These are phyloP conservation scores for Crithidia fasciculata DNA, from an alignment of 208 protist species.

Conservation along the genomic window DNA sequence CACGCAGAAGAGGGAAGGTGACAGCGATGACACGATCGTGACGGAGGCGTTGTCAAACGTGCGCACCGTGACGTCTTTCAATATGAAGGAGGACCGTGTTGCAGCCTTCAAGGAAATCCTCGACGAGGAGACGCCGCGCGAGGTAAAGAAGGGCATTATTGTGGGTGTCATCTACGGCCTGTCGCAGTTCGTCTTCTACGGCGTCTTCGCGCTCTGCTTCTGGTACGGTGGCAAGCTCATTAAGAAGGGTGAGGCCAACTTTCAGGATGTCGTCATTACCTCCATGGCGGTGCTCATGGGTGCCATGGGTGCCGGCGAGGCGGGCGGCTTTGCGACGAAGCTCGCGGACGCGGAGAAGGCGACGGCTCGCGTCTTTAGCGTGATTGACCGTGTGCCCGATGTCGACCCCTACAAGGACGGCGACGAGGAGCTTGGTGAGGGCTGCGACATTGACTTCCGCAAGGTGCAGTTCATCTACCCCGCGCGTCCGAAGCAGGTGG, in stretches of 20 bases:
- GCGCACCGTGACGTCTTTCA: constrained; percentile 79
- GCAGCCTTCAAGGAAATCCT: constrained; percentile 29
- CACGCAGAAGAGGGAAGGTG: constrained; percentile 38
- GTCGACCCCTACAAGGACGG: constrained; percentile 50
- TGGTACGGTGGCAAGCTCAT: constrained; percentile 87
- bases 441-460: constrained; percentile 52
- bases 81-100: constrained; percentile 50
- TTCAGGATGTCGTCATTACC: constrained; percentile 55
- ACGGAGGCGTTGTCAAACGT: constrained; percentile 73
- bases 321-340: constrained; percentile 65
- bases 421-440: constrained; percentile 47
- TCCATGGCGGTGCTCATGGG: constrained; percentile 58
- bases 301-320: constrained; percentile 59
- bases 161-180: constrained; percentile 48
- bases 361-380: constrained; percentile 62
- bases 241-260: constrained; percentile 54
- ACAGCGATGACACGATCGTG: constrained; percentile 53
- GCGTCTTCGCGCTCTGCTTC: constrained; percentile 60
- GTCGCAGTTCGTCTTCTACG: constrained; percentile 67
- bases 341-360: constrained; percentile 44
- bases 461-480: constrained; percentile 72
- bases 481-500: constrained; percentile 54
- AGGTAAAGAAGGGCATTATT: constrained; percentile 31
- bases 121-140: constrained; percentile 22
- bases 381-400: constrained; percentile 76